Percentiles rank a stretch among this genome's conserved stretches.
phyloP scores from a whole-genome alignment of 192 early-diverging fungal species.

The Mortierella claussenii region DNA sequence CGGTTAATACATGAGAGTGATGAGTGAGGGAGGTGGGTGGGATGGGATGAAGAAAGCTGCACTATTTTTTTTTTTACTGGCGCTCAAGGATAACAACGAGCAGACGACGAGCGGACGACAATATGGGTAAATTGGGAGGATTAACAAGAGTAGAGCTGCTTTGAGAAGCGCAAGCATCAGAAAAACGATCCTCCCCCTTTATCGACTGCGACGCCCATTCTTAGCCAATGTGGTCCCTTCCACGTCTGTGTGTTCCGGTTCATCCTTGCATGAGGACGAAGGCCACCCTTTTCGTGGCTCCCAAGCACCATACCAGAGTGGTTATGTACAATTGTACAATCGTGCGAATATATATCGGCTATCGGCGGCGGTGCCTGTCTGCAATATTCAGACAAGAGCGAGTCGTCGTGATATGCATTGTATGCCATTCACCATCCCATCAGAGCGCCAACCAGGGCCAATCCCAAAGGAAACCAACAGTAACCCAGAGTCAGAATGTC shows the following conservation, averaged over 20 bases:
- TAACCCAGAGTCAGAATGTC: slow-evolving; percentile 15
- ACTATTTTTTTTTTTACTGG: too few species aligned
- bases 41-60: neutral
- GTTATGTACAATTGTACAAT: slow-evolving; percentile 88
- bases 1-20: neutral
- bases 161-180: neutral
- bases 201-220: neutral
- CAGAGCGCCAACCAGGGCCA: neutral
- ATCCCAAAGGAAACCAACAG: neutral
- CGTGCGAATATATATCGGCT: slow-evolving; percentile 56
- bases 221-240: neutral
- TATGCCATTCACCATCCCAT: too few species aligned
- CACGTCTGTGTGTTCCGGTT: slow-evolving; percentile 14
- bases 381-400: too few species aligned
- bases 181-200: neutral
- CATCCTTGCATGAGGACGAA: slow-evolving; percentile 8
- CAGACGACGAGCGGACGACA: too few species aligned
- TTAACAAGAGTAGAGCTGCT: too few species aligned
- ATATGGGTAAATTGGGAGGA: too few species aligned
- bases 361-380: too few species aligned
- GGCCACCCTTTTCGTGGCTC: neutral
- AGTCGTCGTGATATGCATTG: too few species aligned
- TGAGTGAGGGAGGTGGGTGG: neutral
- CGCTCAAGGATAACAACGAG: too few species aligned
- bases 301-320: slow-evolving; percentile 20